Evolutionary conservation across 116 monocot genomes (phyloP).

Genomic region (Zostera marina): DNA sequence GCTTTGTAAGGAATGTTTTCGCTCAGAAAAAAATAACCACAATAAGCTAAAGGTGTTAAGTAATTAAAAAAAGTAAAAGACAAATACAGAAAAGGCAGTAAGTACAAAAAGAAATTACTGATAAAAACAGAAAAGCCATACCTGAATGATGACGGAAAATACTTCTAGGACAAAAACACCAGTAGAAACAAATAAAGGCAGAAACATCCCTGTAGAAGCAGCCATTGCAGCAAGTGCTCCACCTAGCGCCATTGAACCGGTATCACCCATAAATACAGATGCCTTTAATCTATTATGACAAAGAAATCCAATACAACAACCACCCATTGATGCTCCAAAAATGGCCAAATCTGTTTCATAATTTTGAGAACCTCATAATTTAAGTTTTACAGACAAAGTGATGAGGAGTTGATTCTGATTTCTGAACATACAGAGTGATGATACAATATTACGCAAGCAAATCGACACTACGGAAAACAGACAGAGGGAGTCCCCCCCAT

Average conservation of each 20-base stretch:
- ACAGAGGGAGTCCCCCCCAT: too few species aligned
- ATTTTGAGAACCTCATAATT: neutral
- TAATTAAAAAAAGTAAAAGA: neutral
- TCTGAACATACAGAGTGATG: too few species aligned
- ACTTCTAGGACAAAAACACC: constrained; percentile 46
- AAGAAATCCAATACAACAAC: constrained; percentile 79
- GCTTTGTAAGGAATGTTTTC: too few species aligned
- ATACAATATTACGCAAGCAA: too few species aligned
- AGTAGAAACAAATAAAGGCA: constrained; percentile 61
- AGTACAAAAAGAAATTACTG: neutral
- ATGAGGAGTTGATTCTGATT: too few species aligned
- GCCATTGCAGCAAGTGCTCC: constrained; percentile 87
- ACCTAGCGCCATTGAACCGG: constrained; percentile 73
- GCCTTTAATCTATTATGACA: constrained; percentile 74
- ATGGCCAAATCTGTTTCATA: constrained; percentile 48
- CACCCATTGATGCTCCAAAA: constrained; percentile 92
- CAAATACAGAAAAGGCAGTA: too few species aligned
- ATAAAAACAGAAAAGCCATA: too few species aligned
- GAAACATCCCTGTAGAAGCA: constrained; percentile 80
- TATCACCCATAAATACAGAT: constrained; percentile 72
- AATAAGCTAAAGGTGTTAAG: too few species aligned
- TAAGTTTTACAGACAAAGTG: neutral
- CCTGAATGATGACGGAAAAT: constrained; percentile 49
- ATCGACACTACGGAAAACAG: too few species aligned
- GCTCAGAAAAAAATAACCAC: too few species aligned